These are phyloP conservation scores for Somion occarium DNA, from an alignment of 1,284 basidiomycete genomes.

Conservation along the genomic window DNA sequence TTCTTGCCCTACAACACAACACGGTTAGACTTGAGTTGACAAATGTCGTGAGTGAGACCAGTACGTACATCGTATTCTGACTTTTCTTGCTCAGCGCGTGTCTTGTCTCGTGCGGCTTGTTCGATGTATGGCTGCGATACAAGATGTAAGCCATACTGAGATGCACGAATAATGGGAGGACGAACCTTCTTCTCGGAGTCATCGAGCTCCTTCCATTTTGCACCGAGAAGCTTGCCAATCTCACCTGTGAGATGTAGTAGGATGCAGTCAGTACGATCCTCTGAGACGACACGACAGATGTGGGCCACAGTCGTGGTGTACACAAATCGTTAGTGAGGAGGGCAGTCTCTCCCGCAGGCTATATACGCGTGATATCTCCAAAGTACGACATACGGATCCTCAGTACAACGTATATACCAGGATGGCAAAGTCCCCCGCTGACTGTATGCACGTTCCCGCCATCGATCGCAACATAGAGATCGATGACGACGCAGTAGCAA, in stretches of 20 bases:
- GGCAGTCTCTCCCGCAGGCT: no score
- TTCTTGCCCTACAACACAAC: constrained; percentile 38
- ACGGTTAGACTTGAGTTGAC: constrained; percentile 1
- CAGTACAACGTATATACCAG: no score
- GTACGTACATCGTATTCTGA: constrained; percentile 62
- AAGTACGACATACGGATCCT: no score
- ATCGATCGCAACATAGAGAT: no score
- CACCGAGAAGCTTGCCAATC: constrained; percentile 66
- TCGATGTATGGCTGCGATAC: constrained; percentile 77
- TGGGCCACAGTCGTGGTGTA: no score
- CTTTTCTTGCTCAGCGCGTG: constrained; percentile 80
- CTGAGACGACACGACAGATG: no score
- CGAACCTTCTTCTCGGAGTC: constrained; percentile 71
- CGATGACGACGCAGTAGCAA: no score
- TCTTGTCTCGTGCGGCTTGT: constrained; percentile 84
- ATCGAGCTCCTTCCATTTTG: constrained; percentile 69
- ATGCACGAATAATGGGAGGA: constrained; percentile 3
- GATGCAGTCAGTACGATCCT: no score
- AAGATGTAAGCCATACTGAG: constrained; percentile 1
- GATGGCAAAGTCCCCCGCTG: no score
- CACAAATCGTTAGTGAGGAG: no score
- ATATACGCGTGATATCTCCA: no score
- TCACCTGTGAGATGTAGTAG: constrained; percentile 53
- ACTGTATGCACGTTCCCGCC: no score
- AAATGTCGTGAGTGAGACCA: constrained; percentile 6